Percentiles rank a stretch among this genome's conserved stretches.
Conservation (phyloP, 1,284 basidiomycete genomes). For the Papiliotrema flavescens region DNA sequence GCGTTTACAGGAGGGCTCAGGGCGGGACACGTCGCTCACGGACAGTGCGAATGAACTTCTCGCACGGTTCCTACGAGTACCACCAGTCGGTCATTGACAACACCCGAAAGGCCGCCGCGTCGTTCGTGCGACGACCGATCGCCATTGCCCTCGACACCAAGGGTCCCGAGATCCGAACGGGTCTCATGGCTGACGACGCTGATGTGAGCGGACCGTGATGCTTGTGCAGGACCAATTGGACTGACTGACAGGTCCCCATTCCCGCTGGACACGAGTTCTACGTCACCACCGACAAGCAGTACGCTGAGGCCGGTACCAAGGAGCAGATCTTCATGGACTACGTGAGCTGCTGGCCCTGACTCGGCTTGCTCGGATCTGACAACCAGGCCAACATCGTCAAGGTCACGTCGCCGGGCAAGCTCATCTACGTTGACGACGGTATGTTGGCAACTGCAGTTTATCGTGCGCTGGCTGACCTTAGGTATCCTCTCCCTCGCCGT, state of each 20-base stretch:
- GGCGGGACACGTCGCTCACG: not conserved
- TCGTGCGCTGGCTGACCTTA: slow-evolving; percentile 29
- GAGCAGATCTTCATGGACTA: slow-evolving; percentile 89
- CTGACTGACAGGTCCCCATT: slow-evolving; percentile 63
- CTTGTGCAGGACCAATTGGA: not conserved
- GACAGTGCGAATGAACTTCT: slow-evolving; percentile 96
- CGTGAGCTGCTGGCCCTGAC: slow-evolving; percentile 53
- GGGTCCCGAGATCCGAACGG: slow-evolving; percentile 99
- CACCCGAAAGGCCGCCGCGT: slow-evolving; percentile 75
- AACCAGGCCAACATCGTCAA: slow-evolving; percentile 81
- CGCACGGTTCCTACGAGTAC: slow-evolving; percentile 93
- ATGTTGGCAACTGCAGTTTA: slow-evolving; percentile 12
- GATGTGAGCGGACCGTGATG: slow-evolving; percentile 61
- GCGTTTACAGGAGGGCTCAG: slow-evolving; percentile 42
- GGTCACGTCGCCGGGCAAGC: slow-evolving; percentile 91
- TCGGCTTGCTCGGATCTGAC: slow-evolving; percentile 6
- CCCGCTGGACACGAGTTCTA: slow-evolving; percentile 91
- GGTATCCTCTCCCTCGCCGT: slow-evolving; percentile 93
- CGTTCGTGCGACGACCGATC: slow-evolving; percentile 76
- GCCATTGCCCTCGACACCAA: slow-evolving; percentile 99
- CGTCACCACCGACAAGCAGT: slow-evolving; percentile 79
- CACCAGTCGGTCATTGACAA: slow-evolving; percentile 98
- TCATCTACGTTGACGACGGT: slow-evolving; percentile 98
- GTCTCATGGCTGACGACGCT: slow-evolving; percentile 77
- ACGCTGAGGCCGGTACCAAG: slow-evolving; percentile 73